phyloP scores from a whole-genome alignment of 75 land plant species.

The Chamaecyparis obtusa region DNA sequence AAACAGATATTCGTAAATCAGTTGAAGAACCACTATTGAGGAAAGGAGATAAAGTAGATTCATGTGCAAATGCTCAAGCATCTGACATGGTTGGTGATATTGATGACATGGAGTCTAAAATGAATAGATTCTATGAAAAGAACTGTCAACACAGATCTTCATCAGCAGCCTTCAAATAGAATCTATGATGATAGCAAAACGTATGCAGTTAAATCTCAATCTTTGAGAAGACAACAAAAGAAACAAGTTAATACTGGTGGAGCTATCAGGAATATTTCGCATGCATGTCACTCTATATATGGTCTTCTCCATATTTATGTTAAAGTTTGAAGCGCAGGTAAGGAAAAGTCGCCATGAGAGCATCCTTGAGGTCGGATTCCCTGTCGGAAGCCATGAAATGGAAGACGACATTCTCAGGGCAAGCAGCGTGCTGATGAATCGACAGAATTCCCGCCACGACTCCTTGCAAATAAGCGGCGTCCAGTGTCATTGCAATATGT shows the following conservation, averaged over 20 bases:
- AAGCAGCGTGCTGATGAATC: slow-evolving; percentile 63
- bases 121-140: slow-evolving; percentile 32
- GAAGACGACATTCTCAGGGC: slow-evolving; percentile 60
- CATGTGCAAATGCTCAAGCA: slow-evolving; percentile 6
- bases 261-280: neutral
- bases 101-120: slow-evolving; percentile 45
- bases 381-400: slow-evolving; percentile 49
- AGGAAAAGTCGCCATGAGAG: slow-evolving; percentile 55
- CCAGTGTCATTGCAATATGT: slow-evolving; percentile 56
- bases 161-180: slow-evolving; percentile 8
- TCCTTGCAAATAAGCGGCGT: slow-evolving; percentile 62
- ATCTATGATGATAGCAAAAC: neutral
- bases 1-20: neutral
- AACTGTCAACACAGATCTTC: neutral
- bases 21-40: slow-evolving; percentile 5
- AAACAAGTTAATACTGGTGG: too few relatives aligned
- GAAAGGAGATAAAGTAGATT: neutral
- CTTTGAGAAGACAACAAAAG: neutral
- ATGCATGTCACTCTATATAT: too few relatives aligned
- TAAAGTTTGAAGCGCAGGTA: slow-evolving; percentile 53
- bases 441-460: slow-evolving; percentile 71
- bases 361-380: slow-evolving; percentile 30
- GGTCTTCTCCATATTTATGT: too few relatives aligned
- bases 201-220: neutral
- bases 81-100: slow-evolving; percentile 41